Percentiles rank a stretch among this genome's conserved stretches.
These are phyloP conservation scores for Gaeumannomyces tritici DNA, from an alignment of 2,329 filamentous ascomycete species.

Conservation along the genomic window DNA sequence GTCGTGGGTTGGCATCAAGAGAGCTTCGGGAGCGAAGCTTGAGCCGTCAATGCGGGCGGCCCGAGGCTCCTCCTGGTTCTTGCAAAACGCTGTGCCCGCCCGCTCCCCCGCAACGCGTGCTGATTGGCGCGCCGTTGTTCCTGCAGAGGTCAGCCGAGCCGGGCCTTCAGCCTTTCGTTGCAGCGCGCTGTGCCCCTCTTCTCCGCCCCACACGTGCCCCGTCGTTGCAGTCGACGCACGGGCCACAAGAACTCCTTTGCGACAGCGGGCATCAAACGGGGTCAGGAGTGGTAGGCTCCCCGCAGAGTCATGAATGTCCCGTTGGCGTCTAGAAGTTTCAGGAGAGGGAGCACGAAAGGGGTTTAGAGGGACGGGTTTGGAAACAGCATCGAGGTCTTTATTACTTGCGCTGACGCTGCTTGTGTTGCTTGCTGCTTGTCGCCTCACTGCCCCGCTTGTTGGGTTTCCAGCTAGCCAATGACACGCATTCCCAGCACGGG, in stretches of 20 bases:
- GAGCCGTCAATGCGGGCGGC: background rate
- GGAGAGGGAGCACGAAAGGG: too few species aligned
- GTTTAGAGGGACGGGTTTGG: too few species aligned
- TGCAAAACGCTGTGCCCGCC: background rate
- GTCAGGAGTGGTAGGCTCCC: too few species aligned
- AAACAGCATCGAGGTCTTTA: too few species aligned
- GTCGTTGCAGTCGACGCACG: background rate
- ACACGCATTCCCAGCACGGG: background rate
- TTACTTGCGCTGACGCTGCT: too few species aligned
- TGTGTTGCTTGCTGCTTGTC: background rate
- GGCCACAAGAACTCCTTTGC: background rate
- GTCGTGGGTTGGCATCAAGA: background rate
- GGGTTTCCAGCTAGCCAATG: background rate
- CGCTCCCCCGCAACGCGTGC: too few species aligned
- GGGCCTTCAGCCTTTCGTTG: background rate
- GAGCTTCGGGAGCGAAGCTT: background rate
- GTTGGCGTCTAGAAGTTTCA: too few species aligned
- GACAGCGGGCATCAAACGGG: background rate
- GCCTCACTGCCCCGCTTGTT: background rate
- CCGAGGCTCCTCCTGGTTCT: background rate
- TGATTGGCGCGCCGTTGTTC: background rate
- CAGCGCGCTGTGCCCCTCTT: background rate
- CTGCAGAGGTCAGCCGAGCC: background rate
- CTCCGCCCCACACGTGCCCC: background rate
- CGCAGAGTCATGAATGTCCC: background rate